Conservation (phyloP, 331 rosid genomes). For the Malus hybrid region DNA sequence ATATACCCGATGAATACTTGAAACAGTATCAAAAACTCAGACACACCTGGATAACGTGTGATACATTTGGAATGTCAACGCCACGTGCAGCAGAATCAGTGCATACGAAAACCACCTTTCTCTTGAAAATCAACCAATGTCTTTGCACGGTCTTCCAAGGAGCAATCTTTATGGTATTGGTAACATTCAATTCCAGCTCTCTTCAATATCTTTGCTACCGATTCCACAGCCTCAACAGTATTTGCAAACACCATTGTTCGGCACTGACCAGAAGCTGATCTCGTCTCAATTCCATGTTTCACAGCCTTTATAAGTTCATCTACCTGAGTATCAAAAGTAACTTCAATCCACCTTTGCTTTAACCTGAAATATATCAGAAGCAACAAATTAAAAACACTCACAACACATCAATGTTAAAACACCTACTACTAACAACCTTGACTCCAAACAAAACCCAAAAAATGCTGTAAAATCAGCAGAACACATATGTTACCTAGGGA, state of each 20-base stretch:
- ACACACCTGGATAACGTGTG: constrained; percentile 82
- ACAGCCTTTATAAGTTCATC: constrained; percentile 82
- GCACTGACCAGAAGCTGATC: constrained; percentile 32
- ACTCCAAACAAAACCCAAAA: not conserved
- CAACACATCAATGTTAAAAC: not conserved
- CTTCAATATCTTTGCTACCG: constrained; percentile 65
- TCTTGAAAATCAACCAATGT: constrained; percentile 58
- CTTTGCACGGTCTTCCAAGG: constrained; percentile 79
- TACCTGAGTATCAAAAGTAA: constrained; percentile 68
- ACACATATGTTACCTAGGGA: constrained; percentile 5
- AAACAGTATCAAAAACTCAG: constrained; percentile 5
- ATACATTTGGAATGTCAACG: constrained; percentile 79
- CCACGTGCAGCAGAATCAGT: constrained; percentile 98
- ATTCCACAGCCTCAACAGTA: constrained; percentile 92
- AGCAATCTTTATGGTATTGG: constrained; percentile 72
- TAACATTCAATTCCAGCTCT: constrained; percentile 60
- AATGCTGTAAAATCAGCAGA: not conserved
- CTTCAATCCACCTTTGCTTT: constrained; percentile 91
- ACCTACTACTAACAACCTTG: not conserved
- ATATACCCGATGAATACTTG: not conserved
- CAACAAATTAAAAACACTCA: not conserved
- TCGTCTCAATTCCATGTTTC: constrained; percentile 38
- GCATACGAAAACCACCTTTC: constrained; percentile 93
- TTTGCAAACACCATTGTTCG: constrained; percentile 94
- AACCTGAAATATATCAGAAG: constrained; percentile 40